Evolutionary conservation across 495 filamentous ascomycete species (phyloP), one percentile per base, ranked within the genome.

Genomic region (Penicillium malachiteum): DNA sequence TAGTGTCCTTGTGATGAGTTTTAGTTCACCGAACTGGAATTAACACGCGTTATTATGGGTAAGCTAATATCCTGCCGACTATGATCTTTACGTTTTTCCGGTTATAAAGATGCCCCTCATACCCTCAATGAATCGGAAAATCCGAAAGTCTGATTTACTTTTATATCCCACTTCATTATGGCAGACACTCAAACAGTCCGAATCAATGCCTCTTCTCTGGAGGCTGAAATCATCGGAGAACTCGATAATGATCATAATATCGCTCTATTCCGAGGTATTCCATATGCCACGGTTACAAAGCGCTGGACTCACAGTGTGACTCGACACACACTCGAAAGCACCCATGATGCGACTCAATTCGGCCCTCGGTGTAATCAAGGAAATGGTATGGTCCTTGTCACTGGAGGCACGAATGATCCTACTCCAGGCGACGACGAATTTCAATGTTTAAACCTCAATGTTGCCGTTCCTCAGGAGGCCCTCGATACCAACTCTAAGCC

Each of bases 371-470:
- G 48, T 40, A 39, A 30, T 9, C 48, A 50, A 35, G 31, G 18
- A 30, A 50, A 40, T 50, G 34, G 48, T 18, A 50, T 40, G 34
- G 48, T 50, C 18, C 35, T 50, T 26, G 48, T 50, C n/a, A 39
- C 48, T 8, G 48, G 48, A 38, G 48, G 48, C n/a, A 50, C 48
- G 6, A 38, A 38, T 18, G 48, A 50, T 31, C 37, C 48, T 34
- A 26, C 37, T 16, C 48, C 48, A n/a, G 48, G 48, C 16, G 48
- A 50, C 14, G 48, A 50, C 12, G 48, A 50, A 26, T 50, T 50
- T 35, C 42, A 34, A 17, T 48, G 45, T 33, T 30, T 48, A n/a
- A 48, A 48, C 14, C 31, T 48, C 26, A 48, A 48, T 34, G n/a
- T 48, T 14, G 45, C 45, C 9, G 45, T 48, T 34, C 45, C 45